Evolutionary conservation across 169 alveolate species (phyloP).

Genomic region (Babesia bigemina): DNA sequence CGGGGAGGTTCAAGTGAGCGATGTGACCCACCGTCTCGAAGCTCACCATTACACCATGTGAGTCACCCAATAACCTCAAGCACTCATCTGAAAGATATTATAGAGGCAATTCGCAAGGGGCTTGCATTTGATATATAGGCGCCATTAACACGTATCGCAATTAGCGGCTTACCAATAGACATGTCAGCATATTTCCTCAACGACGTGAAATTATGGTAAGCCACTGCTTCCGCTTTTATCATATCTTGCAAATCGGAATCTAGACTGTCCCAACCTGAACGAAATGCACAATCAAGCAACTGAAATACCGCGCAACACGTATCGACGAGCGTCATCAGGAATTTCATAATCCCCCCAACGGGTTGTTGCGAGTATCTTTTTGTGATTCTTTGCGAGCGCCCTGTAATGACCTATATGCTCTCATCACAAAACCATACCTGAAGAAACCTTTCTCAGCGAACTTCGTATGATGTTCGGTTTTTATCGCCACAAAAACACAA

Average conservation of each 20-base stretch:
- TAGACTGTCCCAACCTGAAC: slow-evolving; percentile 7
- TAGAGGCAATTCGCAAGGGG: background rate
- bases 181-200: slow-evolving; percentile 7
- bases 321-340: background rate
- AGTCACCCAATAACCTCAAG: slow-evolving; percentile 67
- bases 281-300: background rate
- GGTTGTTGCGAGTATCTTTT: background rate
- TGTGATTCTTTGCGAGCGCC: slow-evolving; percentile 11
- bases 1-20: slow-evolving; percentile 88
- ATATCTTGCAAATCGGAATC: slow-evolving; percentile 2
- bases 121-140: background rate
- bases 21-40: slow-evolving; percentile 89
- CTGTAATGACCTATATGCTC: background rate
- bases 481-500: slow-evolving; percentile 22
- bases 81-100: slow-evolving; percentile 14
- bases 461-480: slow-evolving; percentile 4
- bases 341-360: background rate
- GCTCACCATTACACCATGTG: slow-evolving; percentile 78
- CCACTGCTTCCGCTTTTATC: background rate
- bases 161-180: slow-evolving; percentile 2
- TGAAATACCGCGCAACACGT: slow-evolving; percentile 14
- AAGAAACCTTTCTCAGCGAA: slow-evolving; percentile 45
- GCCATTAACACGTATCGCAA: background rate
- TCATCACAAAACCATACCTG: slow-evolving; percentile 4
- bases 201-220: background rate